Percentiles rank a stretch among this genome's conserved stretches.
These are phyloP conservation scores for Andrographis paniculata DNA, from an alignment of 305 asterid species.

Conservation along the genomic window DNA sequence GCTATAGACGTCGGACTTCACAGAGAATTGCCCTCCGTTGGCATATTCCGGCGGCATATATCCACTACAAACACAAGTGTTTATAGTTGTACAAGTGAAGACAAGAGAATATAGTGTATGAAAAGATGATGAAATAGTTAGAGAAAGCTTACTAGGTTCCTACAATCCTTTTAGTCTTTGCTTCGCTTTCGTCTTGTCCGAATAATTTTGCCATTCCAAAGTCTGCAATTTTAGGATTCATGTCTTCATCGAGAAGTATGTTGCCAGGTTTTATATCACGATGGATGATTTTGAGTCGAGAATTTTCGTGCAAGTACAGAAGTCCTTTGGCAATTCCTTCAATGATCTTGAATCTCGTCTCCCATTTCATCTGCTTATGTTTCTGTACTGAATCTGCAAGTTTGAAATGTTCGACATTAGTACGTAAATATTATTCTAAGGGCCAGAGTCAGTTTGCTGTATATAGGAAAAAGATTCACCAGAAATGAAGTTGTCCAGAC, in stretches of 20 bases:
- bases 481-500: not conserved
- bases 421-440: too few relatives aligned
- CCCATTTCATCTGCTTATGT: too few relatives aligned
- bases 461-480: too few relatives aligned
- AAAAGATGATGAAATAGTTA: too few relatives aligned
- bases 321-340: slow-evolving; percentile 30
- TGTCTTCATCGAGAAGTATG: slow-evolving; percentile 29
- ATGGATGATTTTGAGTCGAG: slow-evolving; percentile 25
- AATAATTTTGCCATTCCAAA: slow-evolving; percentile 37
- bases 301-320: slow-evolving; percentile 35
- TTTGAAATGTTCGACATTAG: too few relatives aligned
- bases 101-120: not conserved
- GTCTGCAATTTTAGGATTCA: slow-evolving; percentile 34
- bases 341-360: slow-evolving; percentile 21
- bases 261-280: slow-evolving; percentile 38
- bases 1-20: slow-evolving; percentile 32
- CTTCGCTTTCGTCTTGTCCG: slow-evolving; percentile 27
- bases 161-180: slow-evolving; percentile 21
- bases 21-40: slow-evolving; percentile 22
- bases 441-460: too few relatives aligned
- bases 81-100: not conserved
- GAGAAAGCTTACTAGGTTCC: slow-evolving; percentile 31
- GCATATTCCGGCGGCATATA: slow-evolving; percentile 35
- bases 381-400: too few relatives aligned
- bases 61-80: slow-evolving; percentile 27